Evolutionary conservation across 768 basidiomycete species (phyloP), one percentile per base, ranked within the genome.

Genomic region (Tephrocybe sp.): DNA sequence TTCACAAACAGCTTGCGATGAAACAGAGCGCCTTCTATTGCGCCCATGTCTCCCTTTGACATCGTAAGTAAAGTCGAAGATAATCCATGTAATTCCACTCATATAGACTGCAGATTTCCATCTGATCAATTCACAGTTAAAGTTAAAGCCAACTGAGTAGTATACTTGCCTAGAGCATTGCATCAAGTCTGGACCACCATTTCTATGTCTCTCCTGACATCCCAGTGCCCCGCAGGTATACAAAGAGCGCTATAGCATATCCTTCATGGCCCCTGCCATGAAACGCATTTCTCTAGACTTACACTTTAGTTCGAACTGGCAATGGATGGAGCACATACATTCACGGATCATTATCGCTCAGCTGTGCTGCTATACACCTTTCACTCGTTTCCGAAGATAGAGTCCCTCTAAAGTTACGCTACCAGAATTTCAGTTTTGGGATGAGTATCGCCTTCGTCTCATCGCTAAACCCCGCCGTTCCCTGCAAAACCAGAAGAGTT

Each of bases 41-140:
- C 26, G 65, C 30, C 73, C 72, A 74, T 20, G 65, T 65, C 48
- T 66, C 54, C 41, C 62, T 73, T 45, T n/a, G 11, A 13, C 35
- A 31, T 22, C 17, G 30, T 53, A 16, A 52, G 48, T 39, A 20
- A 32, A n/a, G n/a, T 34, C 31, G 35, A 49, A 36, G 11, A 36
- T 40, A 19, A 40, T 12, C 39, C n/a, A n/a, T 39, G 23, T 17
- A 53, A 32, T 36, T 48, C 12, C 20, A 63, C 72, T 67, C 61
- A 74, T 74, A 57, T 75, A 76, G 17, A 73, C 69, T 7, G 67
- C 69, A 3, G 66, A 63, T 53, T 73, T 75, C 56, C 74, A 76
- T 53, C 75, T 75, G 45, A 39, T 71, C 33, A 39, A 30, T 20
- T 51, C 6, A 49, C 17, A 1, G 26, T 26, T 26, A 17, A 1